Evolutionary conservation across 306 rosid species (phyloP).

Genomic region (Gastrolobium bilobum): DNA sequence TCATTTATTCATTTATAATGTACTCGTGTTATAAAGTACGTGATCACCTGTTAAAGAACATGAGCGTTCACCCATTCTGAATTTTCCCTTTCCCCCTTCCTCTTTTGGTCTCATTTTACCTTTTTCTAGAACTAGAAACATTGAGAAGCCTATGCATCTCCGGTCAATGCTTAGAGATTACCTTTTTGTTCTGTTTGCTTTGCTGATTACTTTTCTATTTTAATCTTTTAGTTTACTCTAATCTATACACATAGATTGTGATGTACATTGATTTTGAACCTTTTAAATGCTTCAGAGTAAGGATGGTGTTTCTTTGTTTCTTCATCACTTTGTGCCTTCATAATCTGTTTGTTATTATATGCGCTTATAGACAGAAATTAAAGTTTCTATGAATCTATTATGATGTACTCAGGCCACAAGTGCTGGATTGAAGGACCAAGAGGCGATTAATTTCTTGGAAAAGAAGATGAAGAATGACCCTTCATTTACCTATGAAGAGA

Average conservation of each 20-base stretch:
- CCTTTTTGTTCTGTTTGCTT: constrained; percentile 3
- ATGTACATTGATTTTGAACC: constrained; percentile 16
- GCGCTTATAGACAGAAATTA: constrained; percentile 9
- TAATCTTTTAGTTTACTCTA: neutral
- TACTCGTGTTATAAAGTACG: neutral
- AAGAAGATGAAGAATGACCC: constrained; percentile 99
- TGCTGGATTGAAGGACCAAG: constrained; percentile 98
- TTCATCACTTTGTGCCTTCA: neutral
- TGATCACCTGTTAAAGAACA: neutral
- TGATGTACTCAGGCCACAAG: constrained; percentile 84
- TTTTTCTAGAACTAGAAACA: constrained; percentile 6
- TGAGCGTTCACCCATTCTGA: constrained; percentile 13
- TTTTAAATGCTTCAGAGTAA: neutral
- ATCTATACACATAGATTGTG: neutral
- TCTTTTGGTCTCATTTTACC: neutral
- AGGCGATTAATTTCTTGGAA: constrained; percentile 98
- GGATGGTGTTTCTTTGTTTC: constrained; percentile 29
- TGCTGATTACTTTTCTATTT: neutral
- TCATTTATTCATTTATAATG: neutral
- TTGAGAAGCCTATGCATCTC: constrained; percentile 2
- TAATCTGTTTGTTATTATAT: constrained; percentile 14
- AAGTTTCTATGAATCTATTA: constrained; percentile 43
- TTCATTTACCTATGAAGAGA: constrained; percentile 89
- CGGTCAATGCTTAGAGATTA: constrained; percentile 1
- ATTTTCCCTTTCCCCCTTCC: neutral